A percentile compares a stretch with the other conserved stretches of the same genome.
phyloP scores from a whole-genome alignment of 163 green algal species.

The Chlamydomonas reinhardtii region DNA sequence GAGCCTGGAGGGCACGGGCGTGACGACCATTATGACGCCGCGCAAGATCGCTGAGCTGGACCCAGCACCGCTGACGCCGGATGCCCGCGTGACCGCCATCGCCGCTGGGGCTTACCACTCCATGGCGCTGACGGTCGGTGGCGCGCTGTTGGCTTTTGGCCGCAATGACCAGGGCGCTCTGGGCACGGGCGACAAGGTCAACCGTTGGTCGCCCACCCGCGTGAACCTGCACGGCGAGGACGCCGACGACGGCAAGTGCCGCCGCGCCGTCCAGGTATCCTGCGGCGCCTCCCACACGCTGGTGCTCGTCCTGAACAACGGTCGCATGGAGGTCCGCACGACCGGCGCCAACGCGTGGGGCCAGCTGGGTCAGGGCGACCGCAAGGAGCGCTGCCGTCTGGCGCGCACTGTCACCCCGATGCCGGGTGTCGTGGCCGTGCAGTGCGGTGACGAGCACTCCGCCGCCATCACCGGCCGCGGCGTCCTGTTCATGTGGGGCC shows the following conservation, averaged over 20 bases:
- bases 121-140: conserved; percentile 86
- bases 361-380: conserved; percentile 84
- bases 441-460: conserved; percentile 78
- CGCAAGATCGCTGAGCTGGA: conserved; percentile 72
- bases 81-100: conserved; percentile 80
- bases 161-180: conserved; percentile 78
- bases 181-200: conserved; percentile 68
- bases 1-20: conserved; percentile 26
- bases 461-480: conserved; percentile 71
- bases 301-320: conserved; percentile 72
- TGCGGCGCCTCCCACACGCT: conserved; percentile 81
- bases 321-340: conserved; percentile 67
- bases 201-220: conserved; percentile 74
- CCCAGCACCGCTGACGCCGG: conserved; percentile 60
- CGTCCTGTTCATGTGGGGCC: conserved; percentile 84
- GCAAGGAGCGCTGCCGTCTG: conserved; percentile 57
- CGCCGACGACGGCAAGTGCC: conserved; percentile 36
- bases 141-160: conserved; percentile 81
- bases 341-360: conserved; percentile 81
- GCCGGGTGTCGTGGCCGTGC: conserved; percentile 68
- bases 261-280: conserved; percentile 80
- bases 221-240: conserved; percentile 48
- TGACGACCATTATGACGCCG: conserved; percentile 51
- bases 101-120: conserved; percentile 81
- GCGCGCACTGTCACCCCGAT: conserved; percentile 54